These are phyloP conservation scores for Globisporangium viniferum DNA, from an alignment of 352 stramenopile species.

Conservation along the genomic window DNA sequence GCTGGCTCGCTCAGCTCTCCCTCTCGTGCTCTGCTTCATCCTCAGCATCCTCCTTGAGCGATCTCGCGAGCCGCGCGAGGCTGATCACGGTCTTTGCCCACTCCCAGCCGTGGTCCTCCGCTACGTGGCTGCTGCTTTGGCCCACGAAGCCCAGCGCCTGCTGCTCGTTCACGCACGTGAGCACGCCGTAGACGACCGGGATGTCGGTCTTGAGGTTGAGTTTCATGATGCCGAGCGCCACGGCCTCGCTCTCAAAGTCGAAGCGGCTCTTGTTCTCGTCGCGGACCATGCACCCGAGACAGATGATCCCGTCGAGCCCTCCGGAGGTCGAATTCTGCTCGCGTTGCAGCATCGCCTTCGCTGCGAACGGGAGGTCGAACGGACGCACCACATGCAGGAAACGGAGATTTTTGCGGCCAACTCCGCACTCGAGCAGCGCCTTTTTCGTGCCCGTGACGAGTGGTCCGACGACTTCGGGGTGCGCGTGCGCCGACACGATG, in stretches of 20 bases:
- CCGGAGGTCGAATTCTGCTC: slow-evolving; percentile 20
- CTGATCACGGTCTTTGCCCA: slow-evolving; percentile 24
- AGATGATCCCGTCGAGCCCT: slow-evolving; percentile 95
- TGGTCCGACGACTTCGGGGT: slow-evolving; percentile 38
- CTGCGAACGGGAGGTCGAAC: slow-evolving; percentile 94
- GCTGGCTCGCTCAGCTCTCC: background rate
- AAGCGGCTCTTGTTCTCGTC: slow-evolving; percentile 93
- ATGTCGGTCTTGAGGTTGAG: slow-evolving; percentile 88
- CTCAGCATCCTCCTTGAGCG: background rate
- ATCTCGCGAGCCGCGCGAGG: slow-evolving; percentile 12
- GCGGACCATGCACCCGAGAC: slow-evolving; percentile 92
- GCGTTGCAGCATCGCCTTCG: slow-evolving; percentile 68
- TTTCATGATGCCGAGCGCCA: slow-evolving; percentile 94
- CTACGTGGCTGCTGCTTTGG: slow-evolving; percentile 13
- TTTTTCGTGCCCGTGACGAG: slow-evolving; percentile 47
- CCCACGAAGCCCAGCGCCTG: slow-evolving; percentile 69
- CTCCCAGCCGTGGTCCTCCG: slow-evolving; percentile 22
- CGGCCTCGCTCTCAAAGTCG: slow-evolving; percentile 95
- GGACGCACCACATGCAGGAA: slow-evolving; percentile 82
- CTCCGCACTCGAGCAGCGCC: slow-evolving; percentile 52
- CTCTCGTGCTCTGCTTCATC: background rate
- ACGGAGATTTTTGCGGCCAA: slow-evolving; percentile 39
- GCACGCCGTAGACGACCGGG: slow-evolving; percentile 85
- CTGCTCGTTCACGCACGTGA: slow-evolving; percentile 91
- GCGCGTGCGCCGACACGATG: slow-evolving; percentile 58